Conservation (phyloP, 2,329 filamentous ascomycete species). For the Botryotinia calthae region DNA sequence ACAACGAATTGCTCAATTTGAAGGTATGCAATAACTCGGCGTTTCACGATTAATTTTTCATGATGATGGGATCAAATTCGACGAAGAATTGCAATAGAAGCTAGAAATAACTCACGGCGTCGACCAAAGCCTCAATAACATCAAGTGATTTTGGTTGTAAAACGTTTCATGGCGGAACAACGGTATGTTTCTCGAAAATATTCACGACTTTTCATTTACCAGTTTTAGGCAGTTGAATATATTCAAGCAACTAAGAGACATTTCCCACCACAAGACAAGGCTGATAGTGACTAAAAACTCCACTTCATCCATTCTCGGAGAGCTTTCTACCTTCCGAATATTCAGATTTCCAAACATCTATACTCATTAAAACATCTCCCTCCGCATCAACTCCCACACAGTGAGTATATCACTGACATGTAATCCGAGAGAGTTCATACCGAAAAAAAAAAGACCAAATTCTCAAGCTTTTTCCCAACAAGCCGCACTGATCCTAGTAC, state of each 20-base stretch:
- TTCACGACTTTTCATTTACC: not conserved
- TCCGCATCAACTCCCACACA: not conserved
- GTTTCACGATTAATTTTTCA: not conserved
- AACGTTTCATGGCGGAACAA: not conserved
- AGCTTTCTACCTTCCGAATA: not conserved
- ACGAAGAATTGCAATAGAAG: not conserved
- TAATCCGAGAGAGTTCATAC: not conserved
- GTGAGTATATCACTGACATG: too few relatives aligned
- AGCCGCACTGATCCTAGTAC: too few relatives aligned
- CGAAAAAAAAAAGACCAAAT: not conserved
- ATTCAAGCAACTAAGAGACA: not conserved
- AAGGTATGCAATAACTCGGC: not conserved
- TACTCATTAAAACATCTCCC: accelerated
- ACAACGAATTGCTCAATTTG: not conserved
- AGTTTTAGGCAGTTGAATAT: accelerated
- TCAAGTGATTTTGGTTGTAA: not conserved
- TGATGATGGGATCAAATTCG: too few relatives aligned
- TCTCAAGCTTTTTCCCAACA: not conserved
- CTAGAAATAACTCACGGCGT: not conserved
- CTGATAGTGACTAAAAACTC: not conserved
- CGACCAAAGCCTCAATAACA: too few relatives aligned
- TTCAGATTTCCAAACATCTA: not conserved
- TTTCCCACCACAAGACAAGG: not conserved
- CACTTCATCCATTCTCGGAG: accelerated
- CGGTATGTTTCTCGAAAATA: accelerated